Conservation (phyloP, 495 filamentous ascomycete species). For the Cudoniella acicularis region DNA sequence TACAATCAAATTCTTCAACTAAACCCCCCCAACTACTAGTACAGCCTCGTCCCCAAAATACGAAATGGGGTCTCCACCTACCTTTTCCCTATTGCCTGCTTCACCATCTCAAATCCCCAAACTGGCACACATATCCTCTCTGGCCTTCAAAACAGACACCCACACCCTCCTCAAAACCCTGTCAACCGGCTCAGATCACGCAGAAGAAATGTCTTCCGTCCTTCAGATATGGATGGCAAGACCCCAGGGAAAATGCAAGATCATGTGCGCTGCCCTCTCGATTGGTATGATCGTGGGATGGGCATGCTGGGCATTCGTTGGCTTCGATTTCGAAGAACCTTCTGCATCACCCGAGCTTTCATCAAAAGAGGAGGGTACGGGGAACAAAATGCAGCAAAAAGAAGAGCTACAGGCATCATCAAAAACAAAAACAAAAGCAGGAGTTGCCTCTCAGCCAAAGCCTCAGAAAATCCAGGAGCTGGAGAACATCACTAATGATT, state of each 20-base stretch:
- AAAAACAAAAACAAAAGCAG: neutral
- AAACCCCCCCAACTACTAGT: no score
- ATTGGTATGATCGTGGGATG: constrained; percentile 3
- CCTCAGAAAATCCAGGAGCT: neutral
- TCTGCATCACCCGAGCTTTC: no score
- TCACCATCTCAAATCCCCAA: neutral
- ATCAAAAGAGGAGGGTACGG: neutral
- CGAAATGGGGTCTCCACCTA: no score
- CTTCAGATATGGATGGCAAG: constrained; percentile 3
- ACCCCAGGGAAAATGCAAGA: neutral
- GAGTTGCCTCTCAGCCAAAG: no score
- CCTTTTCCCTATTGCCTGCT: constrained; percentile 1
- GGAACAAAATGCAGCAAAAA: neutral
- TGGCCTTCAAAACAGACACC: constrained; percentile 4
- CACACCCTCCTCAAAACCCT: constrained; percentile 10
- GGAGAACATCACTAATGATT: neutral
- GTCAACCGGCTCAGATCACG: neutral
- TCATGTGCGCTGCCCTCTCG: neutral
- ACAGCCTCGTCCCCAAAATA: no score
- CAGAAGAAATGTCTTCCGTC: neutral
- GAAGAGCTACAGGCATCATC: neutral
- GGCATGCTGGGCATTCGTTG: constrained; percentile 8
- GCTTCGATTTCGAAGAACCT: no score
- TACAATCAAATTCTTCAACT: no score
- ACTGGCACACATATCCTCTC: neutral